Evolutionary conservation across 2,329 filamentous ascomycete species (phyloP).

Genomic region (Arthrobotrys musiformis): DNA sequence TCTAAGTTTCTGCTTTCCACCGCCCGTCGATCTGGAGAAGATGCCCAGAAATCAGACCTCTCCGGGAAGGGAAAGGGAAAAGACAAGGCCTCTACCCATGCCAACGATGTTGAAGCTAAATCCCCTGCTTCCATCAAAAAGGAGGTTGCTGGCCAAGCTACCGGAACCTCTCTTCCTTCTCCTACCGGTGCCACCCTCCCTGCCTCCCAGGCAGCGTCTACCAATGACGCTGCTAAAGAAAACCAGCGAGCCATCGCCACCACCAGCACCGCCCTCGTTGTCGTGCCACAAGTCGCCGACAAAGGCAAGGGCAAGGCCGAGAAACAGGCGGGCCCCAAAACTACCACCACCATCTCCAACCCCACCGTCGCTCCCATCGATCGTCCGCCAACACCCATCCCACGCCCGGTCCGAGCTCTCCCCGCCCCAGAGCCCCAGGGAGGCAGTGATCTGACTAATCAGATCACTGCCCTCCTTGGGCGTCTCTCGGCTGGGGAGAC

Average conservation of each 20-base stretch:
- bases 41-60: neutral
- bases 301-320: neutral
- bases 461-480: constrained; percentile 15
- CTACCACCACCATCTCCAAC: neutral
- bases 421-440: neutral
- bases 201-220: neutral
- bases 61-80: neutral
- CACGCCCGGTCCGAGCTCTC: neutral
- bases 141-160: neutral
- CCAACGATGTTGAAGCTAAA: neutral
- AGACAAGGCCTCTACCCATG: neutral
- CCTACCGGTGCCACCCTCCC: neutral
- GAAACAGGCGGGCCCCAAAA: neutral
- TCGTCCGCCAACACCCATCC: neutral
- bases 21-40: neutral
- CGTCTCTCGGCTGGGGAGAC: constrained; percentile 26
- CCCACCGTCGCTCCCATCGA: neutral
- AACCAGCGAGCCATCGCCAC: neutral
- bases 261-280: neutral
- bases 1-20: neutral
- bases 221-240: neutral
- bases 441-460: neutral
- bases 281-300: neutral
- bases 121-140: neutral
- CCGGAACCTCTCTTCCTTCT: neutral